phyloP scores from a whole-genome alignment of 495 filamentous ascomycete genomes.

The Bacidia rubella region DNA sequence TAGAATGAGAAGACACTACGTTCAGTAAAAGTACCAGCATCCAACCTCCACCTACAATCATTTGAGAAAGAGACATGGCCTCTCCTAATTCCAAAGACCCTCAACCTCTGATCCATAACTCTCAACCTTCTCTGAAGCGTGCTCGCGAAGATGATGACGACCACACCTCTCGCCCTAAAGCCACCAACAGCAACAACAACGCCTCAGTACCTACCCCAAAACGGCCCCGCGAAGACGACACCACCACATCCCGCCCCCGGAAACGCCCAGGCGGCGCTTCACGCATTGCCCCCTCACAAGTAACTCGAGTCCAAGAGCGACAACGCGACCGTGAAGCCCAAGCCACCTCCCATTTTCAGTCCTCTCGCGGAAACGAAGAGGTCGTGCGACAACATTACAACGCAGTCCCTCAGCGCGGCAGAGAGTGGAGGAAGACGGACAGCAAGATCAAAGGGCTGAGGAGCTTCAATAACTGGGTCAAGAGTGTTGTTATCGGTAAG shows the following conservation, averaged over 20 bases:
- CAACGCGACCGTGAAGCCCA: slow-evolving; percentile 45
- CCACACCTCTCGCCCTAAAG: no score
- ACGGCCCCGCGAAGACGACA: slow-evolving; percentile 9
- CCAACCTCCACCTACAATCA: no score
- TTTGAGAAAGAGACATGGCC: no score
- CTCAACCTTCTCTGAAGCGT: no score
- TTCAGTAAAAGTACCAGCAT: no score
- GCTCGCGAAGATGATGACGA: no score
- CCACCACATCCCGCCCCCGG: slow-evolving; percentile 44
- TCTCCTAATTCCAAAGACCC: no score
- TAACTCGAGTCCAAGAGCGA: slow-evolving; percentile 52
- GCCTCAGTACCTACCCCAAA: no score
- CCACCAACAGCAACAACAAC: no score
- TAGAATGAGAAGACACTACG: no score
- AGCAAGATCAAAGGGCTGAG: slow-evolving; percentile 87
- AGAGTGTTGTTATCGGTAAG: slow-evolving; percentile 91
- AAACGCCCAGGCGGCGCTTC: slow-evolving; percentile 79
- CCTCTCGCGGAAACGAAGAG: slow-evolving; percentile 53
- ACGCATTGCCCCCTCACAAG: slow-evolving; percentile 57
- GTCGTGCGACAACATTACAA: slow-evolving; percentile 91
- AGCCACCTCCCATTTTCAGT: slow-evolving; percentile 30
- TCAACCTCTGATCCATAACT: no score
- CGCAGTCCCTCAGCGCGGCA: slow-evolving; percentile 78
- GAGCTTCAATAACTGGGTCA: slow-evolving; percentile 97
- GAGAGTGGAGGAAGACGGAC: slow-evolving; percentile 88